Conservation (phyloP, 78 protist species). For the Dictyostelium capitatum region DNA sequence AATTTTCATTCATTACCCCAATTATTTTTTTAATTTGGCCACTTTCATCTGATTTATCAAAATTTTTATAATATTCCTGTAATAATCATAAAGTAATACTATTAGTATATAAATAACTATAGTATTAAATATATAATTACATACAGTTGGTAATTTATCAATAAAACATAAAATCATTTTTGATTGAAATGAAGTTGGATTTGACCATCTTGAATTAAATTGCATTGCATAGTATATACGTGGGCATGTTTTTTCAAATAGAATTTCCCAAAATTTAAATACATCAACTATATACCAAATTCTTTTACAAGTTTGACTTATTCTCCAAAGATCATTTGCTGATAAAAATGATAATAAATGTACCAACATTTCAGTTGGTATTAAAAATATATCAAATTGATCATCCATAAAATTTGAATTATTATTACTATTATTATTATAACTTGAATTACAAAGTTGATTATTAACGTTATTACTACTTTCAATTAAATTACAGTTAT, state of each 20-base stretch:
- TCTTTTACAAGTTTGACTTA: conserved; percentile 26
- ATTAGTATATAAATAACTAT: too few species aligned
- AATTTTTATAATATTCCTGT: conserved; percentile 14
- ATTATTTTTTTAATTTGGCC: conserved; percentile 59
- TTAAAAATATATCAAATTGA: conserved; percentile 32
- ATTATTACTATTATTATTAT: not conserved
- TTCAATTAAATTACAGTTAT: not conserved
- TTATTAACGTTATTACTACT: conserved; percentile 20
- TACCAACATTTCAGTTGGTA: conserved; percentile 73
- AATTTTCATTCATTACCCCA: conserved; percentile 44
- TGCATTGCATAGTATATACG: conserved; percentile 68
- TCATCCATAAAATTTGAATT: not conserved
- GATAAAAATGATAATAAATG: conserved; percentile 39
- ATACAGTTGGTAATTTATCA: conserved; percentile 17
- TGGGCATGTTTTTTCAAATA: conserved; percentile 59
- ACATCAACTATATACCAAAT: conserved; percentile 51
- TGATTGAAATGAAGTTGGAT: conserved; percentile 44
- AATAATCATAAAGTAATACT: too few species aligned
- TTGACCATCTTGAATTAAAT: conserved; percentile 53
- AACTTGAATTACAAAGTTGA: not conserved
- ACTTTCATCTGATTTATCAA: conserved; percentile 52
- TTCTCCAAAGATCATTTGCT: conserved; percentile 35
- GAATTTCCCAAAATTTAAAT: conserved; percentile 62
- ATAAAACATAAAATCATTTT: conserved; percentile 71
- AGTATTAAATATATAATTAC: not conserved